Percentiles rank a stretch among this genome's conserved stretches.
Conservation (phyloP, 164 flowering plant species). For the Chimonanthus praecox region DNA sequence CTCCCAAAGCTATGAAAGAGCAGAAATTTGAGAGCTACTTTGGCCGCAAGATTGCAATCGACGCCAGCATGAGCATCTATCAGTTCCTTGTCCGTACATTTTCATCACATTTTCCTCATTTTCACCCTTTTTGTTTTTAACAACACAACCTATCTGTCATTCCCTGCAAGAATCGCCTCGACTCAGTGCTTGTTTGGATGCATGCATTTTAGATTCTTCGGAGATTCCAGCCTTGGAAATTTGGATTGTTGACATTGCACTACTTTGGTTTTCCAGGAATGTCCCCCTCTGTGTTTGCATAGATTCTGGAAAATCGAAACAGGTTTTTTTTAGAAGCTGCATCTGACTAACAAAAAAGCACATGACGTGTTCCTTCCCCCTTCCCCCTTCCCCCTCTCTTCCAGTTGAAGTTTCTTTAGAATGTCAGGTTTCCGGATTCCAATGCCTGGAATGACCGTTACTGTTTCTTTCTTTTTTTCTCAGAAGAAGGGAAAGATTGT, state of each 20-base stretch:
- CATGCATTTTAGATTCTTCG: too few species aligned
- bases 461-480: neutral
- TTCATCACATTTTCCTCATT: neutral
- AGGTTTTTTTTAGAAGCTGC: too few species aligned
- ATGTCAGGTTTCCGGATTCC: neutral
- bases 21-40: slow-evolving; percentile 92
- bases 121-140: neutral
- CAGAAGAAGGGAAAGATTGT: neutral
- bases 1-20: slow-evolving; percentile 86
- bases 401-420: neutral
- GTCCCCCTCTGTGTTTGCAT: too few species aligned
- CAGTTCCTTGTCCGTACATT: slow-evolving; percentile 76
- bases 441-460: neutral
- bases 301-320: too few species aligned
- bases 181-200: too few species aligned
- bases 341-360: too few species aligned
- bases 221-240: too few species aligned
- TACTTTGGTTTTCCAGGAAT: too few species aligned
- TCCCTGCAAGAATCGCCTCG: too few species aligned
- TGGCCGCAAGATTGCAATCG: slow-evolving; percentile 85
- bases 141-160: too few species aligned
- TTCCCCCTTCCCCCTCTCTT: neutral
- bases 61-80: slow-evolving; percentile 98
- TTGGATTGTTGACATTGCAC: too few species aligned
- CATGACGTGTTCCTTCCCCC: neutral